phyloP scores from a whole-genome alignment of 257 asterid species.

The Prunella vulgaris region DNA sequence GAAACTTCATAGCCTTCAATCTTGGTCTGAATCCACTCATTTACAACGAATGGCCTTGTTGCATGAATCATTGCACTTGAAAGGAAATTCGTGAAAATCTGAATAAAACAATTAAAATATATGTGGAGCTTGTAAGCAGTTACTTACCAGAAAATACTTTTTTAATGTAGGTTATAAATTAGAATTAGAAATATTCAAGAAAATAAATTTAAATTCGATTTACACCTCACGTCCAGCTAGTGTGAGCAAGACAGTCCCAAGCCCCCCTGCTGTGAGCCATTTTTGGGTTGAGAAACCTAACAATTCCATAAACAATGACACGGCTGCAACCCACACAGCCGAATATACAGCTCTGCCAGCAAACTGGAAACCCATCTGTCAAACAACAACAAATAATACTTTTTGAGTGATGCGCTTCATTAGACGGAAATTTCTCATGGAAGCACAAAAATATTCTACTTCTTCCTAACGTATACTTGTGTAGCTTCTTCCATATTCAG shows the following conservation, averaged over 20 bases:
- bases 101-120: conserved; percentile 23
- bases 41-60: conserved; percentile 81
- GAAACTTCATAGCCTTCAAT: conserved; percentile 97
- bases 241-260: conserved; percentile 96
- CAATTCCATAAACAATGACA: conserved; percentile 94
- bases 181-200: conserved; percentile 10
- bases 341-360: conserved; percentile 88
- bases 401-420: not conserved
- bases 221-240: conserved; percentile 98
- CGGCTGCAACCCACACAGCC: conserved; percentile 97
- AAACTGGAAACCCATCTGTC: conserved; percentile 96
- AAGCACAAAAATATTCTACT: conserved; percentile 1
- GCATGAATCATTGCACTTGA: conserved; percentile 98
- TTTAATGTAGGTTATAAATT: not conserved
- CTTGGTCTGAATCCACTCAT: conserved; percentile 96
- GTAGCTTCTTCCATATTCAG: conserved; percentile 2
- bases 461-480: not conserved
- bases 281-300: conserved; percentile 95
- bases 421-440: conserved; percentile 1
- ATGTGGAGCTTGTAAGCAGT: conserved; percentile 7
- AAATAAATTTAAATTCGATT: conserved; percentile 12
- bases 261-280: conserved; percentile 99
- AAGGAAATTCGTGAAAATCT: conserved; percentile 97
- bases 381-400: conserved; percentile 22
- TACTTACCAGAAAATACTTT: conserved; percentile 6